These are phyloP conservation scores for Eucalyptus cloeziana DNA, from an alignment of 345 rosid genomes.

Conservation along the genomic window DNA sequence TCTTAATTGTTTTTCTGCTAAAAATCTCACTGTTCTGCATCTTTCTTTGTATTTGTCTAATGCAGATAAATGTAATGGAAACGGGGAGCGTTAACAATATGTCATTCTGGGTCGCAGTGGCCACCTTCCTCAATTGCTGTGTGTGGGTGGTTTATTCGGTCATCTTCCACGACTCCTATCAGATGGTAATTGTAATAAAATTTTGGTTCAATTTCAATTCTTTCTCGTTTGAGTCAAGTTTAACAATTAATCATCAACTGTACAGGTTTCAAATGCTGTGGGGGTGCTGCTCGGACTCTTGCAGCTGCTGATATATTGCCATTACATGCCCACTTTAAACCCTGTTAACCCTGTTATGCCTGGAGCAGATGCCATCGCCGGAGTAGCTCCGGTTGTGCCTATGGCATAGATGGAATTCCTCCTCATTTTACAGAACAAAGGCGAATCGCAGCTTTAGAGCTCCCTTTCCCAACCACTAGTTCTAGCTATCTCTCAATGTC, in stretches of 20 bases:
- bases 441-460: background rate
- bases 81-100: fast-evolving
- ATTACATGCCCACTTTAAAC: background rate
- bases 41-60: too few species aligned
- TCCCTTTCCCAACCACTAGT: background rate
- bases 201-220: background rate
- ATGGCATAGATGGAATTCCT: background rate
- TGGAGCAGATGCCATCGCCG: background rate
- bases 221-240: background rate
- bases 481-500: too few species aligned
- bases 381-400: background rate
- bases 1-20: too few species aligned
- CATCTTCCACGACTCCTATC: background rate
- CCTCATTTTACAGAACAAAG: too few species aligned
- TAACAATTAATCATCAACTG: background rate
- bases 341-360: background rate
- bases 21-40: too few species aligned
- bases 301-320: background rate
- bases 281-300: background rate
- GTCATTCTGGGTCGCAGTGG: background rate
- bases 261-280: background rate
- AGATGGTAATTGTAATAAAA: background rate
- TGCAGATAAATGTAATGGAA: too few species aligned
- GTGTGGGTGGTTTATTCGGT: background rate
- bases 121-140: background rate